These are phyloP conservation scores for Xylariales sp. DNA, from an alignment of 2,329 filamentous ascomycete genomes.

Conservation along the genomic window DNA sequence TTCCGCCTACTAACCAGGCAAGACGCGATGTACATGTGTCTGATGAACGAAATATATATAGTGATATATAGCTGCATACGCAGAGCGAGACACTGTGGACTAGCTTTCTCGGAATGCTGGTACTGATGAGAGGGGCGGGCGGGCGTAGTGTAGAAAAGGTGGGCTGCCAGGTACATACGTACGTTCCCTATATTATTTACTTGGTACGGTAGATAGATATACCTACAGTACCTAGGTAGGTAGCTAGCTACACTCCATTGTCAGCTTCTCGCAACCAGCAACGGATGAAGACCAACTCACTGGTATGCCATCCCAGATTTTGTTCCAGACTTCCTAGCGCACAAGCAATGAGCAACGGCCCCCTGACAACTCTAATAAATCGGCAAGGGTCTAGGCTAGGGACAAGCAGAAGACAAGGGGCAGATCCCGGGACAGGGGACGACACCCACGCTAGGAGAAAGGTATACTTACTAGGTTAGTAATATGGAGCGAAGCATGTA, in stretches of 20 bases:
- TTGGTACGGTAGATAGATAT: too few relatives aligned
- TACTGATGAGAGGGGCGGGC: background rate
- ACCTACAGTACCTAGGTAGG: too few relatives aligned
- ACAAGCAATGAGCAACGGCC: slow-evolving; percentile 26
- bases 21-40: slow-evolving; percentile 5
- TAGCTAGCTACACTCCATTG: background rate
- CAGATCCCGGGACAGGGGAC: slow-evolving; percentile 19
- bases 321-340: slow-evolving; percentile 5
- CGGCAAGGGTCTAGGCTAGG: slow-evolving; percentile 11
- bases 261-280: slow-evolving; percentile 5
- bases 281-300: slow-evolving; percentile 16
- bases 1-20: background rate
- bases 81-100: background rate
- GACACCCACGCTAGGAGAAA: background rate
- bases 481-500: too few relatives aligned
- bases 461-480: too few relatives aligned
- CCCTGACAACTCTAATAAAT: slow-evolving; percentile 30
- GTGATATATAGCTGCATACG: too few relatives aligned
- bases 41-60: background rate
- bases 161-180: slow-evolving; percentile 1
- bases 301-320: slow-evolving; percentile 11
- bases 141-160: background rate
- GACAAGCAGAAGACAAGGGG: slow-evolving; percentile 24
- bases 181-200: too few relatives aligned
- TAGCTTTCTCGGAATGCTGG: slow-evolving; percentile 5